Evolutionary conservation across 805 yeast species (phyloP).

Genomic region (Tanozyma kutaoensis): DNA sequence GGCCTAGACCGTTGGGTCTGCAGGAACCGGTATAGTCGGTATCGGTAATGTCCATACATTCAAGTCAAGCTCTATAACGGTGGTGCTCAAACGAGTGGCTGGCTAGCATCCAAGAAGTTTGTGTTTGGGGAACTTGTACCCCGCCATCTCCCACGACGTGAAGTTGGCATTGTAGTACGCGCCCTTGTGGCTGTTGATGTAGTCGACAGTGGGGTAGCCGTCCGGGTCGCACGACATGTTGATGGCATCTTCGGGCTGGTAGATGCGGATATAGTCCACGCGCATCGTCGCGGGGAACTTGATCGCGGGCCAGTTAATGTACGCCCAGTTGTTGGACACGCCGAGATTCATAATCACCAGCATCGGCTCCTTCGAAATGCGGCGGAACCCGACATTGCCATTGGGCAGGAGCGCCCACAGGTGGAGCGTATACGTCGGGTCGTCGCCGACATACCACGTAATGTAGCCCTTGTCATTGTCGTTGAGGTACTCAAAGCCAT

Average conservation of each 20-base stretch:
- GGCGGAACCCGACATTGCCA: constrained; percentile 81
- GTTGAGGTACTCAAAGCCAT: constrained; percentile 21
- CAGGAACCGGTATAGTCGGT: no score
- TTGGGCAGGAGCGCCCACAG: constrained; percentile 33
- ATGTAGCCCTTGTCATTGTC: constrained; percentile 17
- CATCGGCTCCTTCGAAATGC: constrained; percentile 87
- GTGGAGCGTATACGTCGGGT: constrained; percentile 12
- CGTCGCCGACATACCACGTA: constrained; percentile 18
- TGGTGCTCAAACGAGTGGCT: no score
- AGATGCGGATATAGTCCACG: constrained; percentile 77
- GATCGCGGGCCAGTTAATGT: constrained; percentile 78
- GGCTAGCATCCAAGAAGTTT: no score
- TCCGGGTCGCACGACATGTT: constrained; percentile 76
- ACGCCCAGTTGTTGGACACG: constrained; percentile 85
- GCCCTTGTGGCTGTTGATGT: constrained; percentile 54
- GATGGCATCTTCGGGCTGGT: constrained; percentile 60
- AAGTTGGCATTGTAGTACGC: constrained; percentile 61
- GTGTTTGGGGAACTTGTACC: no score
- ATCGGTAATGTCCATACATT: no score
- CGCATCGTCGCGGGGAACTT: constrained; percentile 67
- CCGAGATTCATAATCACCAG: constrained; percentile 79
- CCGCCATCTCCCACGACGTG: constrained; percentile 68
- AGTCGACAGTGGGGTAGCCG: constrained; percentile 75
- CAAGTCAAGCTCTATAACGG: no score
- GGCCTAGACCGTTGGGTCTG: no score